Evolutionary conservation across 2,329 filamentous ascomycete species (phyloP).

Genomic region (Cytospora mali): DNA sequence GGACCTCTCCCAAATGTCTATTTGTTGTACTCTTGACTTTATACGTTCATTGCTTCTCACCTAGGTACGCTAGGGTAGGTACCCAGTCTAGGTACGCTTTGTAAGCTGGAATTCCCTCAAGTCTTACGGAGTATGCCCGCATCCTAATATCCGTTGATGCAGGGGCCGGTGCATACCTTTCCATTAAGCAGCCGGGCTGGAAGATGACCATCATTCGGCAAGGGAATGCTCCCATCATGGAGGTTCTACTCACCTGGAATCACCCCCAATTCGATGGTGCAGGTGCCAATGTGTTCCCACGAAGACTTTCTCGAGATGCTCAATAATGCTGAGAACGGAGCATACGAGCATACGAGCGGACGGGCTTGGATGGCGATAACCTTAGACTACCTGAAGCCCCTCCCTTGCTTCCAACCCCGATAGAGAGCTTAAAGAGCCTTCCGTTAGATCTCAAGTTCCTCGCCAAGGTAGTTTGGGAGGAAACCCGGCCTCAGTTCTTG

Average conservation of each 20-base stretch:
- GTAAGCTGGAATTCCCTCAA: no score
- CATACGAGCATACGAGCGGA: conserved; percentile 29
- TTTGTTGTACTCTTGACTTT: no score
- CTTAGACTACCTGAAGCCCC: conserved; percentile 33
- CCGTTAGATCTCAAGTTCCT: conserved; percentile 14
- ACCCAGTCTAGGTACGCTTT: no score
- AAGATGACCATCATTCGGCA: conserved; percentile 27
- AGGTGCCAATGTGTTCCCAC: conserved; percentile 27
- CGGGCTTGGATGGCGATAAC: conserved; percentile 32
- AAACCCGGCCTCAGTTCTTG: conserved; percentile 27
- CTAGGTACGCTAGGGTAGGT: no score
- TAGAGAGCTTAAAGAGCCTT: conserved; percentile 28
- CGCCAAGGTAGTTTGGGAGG: conserved; percentile 20
- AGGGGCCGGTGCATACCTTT: no score
- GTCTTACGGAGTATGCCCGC: no score
- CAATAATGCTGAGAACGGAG: conserved; percentile 29
- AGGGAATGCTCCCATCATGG: conserved; percentile 23
- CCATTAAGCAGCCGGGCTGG: conserved; percentile 26
- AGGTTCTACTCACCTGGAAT: conserved; percentile 29
- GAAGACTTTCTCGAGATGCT: conserved; percentile 35
- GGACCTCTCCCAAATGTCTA: no score
- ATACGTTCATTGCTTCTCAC: no score
- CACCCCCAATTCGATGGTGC: conserved; percentile 23
- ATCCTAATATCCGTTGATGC: no score
- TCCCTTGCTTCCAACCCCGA: conserved; percentile 34